phyloP scores from a whole-genome alignment of 2,329 filamentous ascomycete genomes.

The Aspergillus costaricaensis region DNA sequence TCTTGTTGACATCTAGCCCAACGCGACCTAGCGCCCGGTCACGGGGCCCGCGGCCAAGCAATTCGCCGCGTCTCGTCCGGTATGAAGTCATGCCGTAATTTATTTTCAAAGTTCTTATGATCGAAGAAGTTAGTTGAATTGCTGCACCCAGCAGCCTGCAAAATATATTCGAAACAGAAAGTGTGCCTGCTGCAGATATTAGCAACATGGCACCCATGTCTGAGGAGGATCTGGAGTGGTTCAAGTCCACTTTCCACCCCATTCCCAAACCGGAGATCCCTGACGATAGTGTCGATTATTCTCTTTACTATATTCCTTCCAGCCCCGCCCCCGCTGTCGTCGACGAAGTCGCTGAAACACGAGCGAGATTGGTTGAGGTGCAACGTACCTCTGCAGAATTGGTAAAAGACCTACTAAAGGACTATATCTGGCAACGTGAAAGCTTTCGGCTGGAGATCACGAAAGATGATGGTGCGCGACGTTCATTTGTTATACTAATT shows the following conservation, averaged over 20 bases:
- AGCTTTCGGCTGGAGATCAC: conserved; percentile 68
- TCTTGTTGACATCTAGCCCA: conserved; percentile 47
- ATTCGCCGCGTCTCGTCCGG: conserved; percentile 29
- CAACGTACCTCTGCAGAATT: conserved; percentile 68
- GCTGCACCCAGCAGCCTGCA: background rate
- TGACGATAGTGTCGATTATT: conserved; percentile 85
- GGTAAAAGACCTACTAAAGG: conserved; percentile 66
- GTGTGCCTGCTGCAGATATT: background rate
- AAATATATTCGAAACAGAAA: background rate
- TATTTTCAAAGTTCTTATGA: conserved; percentile 11
- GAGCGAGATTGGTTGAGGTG: conserved; percentile 68
- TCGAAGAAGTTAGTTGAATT: background rate
- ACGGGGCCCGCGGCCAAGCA: conserved; percentile 23
- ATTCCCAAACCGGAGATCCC: conserved; percentile 67
- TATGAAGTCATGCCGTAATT: conserved; percentile 39
- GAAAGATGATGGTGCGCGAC: conserved; percentile 60
- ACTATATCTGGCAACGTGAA: conserved; percentile 96
- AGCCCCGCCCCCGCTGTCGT: conserved; percentile 56
- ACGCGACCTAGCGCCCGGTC: conserved; percentile 32
- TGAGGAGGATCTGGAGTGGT: conserved; percentile 64
- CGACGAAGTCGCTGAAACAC: conserved; percentile 53
- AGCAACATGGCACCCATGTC: conserved; percentile 44
- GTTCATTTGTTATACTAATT: background rate
- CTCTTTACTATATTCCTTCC: conserved; percentile 69
- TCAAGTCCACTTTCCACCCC: conserved; percentile 65